Evolutionary conservation across 768 basidiomycete genomes (phyloP).

Genomic region (Russula emetica): DNA sequence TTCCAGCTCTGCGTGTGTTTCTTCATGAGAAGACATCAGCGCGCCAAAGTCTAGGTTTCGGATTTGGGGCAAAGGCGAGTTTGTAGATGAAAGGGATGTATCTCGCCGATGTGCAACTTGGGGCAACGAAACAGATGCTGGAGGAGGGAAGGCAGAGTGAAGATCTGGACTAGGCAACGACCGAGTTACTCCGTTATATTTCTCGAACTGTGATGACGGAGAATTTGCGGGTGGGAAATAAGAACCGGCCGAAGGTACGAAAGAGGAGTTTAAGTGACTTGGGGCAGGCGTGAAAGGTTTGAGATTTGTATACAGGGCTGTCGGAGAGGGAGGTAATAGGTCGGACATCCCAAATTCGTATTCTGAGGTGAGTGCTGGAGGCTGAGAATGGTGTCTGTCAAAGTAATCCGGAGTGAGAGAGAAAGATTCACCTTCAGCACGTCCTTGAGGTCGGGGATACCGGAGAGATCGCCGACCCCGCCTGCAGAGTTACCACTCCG

Average conservation of each 20-base stretch:
- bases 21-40: slow-evolving; percentile 50
- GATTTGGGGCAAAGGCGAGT: slow-evolving; percentile 39
- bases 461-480: slow-evolving; percentile 37
- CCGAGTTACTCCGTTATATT: background rate
- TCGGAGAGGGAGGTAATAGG: slow-evolving; percentile 71
- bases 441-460: slow-evolving; percentile 63
- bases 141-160: slow-evolving; percentile 10
- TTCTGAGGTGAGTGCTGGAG: slow-evolving; percentile 63
- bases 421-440: slow-evolving; percentile 55
- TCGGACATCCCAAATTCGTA: slow-evolving; percentile 66
- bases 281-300: slow-evolving; percentile 39
- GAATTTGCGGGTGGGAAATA: slow-evolving; percentile 9
- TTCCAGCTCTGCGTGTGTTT: slow-evolving; percentile 65
- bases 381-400: slow-evolving; percentile 36
- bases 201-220: background rate
- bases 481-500: slow-evolving; percentile 49
- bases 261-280: slow-evolving; percentile 35
- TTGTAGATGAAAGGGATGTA: slow-evolving; percentile 26
- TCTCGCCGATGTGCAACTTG: slow-evolving; percentile 30
- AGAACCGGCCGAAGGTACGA: slow-evolving; percentile 30
- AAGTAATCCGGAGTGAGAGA: background rate
- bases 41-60: slow-evolving; percentile 66
- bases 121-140: slow-evolving; percentile 24
- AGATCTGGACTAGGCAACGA: slow-evolving; percentile 14
- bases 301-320: slow-evolving; percentile 39